A percentile compares a stretch with the other conserved stretches of the same genome.
phyloP scores from a whole-genome alignment of 2,329 filamentous ascomycete species.

The Rutstroemia sp. region DNA sequence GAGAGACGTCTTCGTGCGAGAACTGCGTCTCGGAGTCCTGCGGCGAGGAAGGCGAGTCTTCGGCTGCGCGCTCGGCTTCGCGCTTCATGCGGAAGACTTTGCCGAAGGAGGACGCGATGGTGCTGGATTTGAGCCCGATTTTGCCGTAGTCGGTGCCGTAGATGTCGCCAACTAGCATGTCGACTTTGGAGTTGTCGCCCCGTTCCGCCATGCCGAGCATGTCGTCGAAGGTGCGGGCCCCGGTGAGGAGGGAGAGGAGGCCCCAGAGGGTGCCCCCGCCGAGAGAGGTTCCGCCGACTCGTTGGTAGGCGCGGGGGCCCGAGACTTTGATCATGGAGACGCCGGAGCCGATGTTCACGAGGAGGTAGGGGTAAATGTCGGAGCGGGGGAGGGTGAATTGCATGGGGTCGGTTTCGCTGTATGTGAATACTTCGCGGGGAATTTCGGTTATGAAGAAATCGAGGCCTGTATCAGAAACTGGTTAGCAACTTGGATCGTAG shows the following conservation, averaged over 20 bases:
- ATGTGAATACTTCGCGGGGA: constrained; percentile 93
- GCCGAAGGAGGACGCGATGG: constrained; percentile 92
- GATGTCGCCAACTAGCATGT: constrained; percentile 96
- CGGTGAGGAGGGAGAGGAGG: constrained; percentile 81
- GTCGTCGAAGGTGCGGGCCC: constrained; percentile 92
- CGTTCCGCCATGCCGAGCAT: constrained; percentile 89
- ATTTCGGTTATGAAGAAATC: constrained; percentile 99
- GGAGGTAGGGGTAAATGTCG: constrained; percentile 92
- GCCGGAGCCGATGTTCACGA: constrained; percentile 96
- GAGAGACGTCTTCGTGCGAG: constrained; percentile 75
- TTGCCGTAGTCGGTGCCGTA: constrained; percentile 95
- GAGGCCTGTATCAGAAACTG: constrained; percentile 49
- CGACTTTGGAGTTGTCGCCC: constrained; percentile 87
- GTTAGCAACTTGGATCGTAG: neutral
- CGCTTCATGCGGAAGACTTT: constrained; percentile 94
- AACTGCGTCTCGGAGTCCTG: constrained; percentile 42
- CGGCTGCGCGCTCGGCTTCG: constrained; percentile 69
- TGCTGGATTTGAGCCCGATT: constrained; percentile 90
- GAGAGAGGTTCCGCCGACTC: constrained; percentile 89
- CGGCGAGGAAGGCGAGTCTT: constrained; percentile 49
- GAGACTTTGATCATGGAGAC: constrained; percentile 97
- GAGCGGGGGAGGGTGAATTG: constrained; percentile 69
- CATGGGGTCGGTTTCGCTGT: constrained; percentile 86
- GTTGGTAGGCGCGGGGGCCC: constrained; percentile 75
- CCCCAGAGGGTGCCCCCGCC: constrained; percentile 98